These are phyloP conservation scores for Inonotus obliquus DNA, from an alignment of 1,284 basidiomycete species.

Conservation along the genomic window DNA sequence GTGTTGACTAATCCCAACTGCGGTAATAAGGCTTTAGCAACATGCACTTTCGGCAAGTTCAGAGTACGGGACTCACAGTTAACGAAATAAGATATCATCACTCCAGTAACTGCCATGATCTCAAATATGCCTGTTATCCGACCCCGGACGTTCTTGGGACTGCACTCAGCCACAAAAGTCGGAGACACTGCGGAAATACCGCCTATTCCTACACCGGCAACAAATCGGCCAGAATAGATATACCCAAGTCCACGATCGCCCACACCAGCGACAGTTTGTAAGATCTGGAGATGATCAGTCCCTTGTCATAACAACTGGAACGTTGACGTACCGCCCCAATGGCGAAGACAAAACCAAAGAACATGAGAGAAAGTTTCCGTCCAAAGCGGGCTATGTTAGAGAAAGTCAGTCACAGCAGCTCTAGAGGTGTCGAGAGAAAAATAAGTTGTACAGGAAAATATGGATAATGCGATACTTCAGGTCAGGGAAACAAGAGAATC, in stretches of 20 bases:
- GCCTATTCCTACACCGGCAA: constrained; percentile 66
- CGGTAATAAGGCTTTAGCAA: not conserved
- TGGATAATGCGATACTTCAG: no score
- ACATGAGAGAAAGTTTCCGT: constrained; percentile 50
- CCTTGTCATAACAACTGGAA: constrained; percentile 17
- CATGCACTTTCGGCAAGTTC: not conserved
- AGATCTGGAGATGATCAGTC: constrained; percentile 28
- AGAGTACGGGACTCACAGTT: constrained; percentile 48
- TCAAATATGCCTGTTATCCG: constrained; percentile 70
- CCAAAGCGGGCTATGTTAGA: constrained; percentile 45
- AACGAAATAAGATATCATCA: constrained; percentile 76
- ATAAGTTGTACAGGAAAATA: not conserved
- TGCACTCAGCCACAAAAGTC: constrained; percentile 75
- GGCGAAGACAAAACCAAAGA: constrained; percentile 56
- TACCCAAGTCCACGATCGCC: constrained; percentile 50
- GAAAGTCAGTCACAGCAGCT: not conserved
- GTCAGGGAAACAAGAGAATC: no score
- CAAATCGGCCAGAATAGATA: constrained; percentile 71
- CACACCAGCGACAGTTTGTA: constrained; percentile 54
- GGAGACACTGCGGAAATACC: constrained; percentile 66
- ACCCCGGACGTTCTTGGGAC: constrained; percentile 70
- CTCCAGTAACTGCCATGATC: constrained; percentile 72
- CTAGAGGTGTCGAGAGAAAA: not conserved
- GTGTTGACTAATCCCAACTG: constrained; percentile 60
- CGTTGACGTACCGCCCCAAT: constrained; percentile 63